These are phyloP conservation scores for Zygosaccharomyces siamensis DNA, from an alignment of 805 yeast genomes.

Conservation along the genomic window DNA sequence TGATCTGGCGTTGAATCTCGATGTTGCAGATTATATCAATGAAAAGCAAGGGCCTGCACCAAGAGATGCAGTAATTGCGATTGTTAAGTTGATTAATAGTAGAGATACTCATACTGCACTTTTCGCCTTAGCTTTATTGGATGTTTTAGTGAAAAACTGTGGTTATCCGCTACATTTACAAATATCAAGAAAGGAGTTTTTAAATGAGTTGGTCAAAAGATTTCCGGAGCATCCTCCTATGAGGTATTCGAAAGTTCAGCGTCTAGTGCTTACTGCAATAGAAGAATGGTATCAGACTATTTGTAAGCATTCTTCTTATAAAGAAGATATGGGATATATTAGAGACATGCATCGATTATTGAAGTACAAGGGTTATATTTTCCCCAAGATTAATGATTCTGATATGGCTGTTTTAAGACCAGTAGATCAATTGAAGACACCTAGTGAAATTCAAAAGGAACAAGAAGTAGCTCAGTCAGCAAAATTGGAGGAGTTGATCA, in stretches of 20 bases:
- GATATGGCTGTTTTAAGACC: slow-evolving; percentile 94
- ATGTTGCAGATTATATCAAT: slow-evolving; percentile 89
- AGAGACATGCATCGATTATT: slow-evolving; percentile 93
- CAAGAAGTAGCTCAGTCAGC: slow-evolving; percentile 92
- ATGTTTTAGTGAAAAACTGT: slow-evolving; percentile 92
- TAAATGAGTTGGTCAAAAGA: slow-evolving; percentile 85
- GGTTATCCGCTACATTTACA: slow-evolving; percentile 96
- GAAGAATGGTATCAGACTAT: slow-evolving; percentile 98
- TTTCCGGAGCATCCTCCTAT: slow-evolving; percentile 95
- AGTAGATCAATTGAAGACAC: slow-evolving; percentile 75
- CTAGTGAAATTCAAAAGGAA: slow-evolving; percentile 87
- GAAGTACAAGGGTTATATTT: slow-evolving; percentile 83
- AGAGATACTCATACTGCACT: slow-evolving; percentile 79
- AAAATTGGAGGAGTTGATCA: slow-evolving; percentile 87
- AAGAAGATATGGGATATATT: slow-evolving; percentile 86
- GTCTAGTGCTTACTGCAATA: slow-evolving; percentile 79
- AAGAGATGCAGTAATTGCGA: slow-evolving; percentile 84
- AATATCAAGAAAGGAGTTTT: slow-evolving; percentile 88
- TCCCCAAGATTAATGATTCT: slow-evolving; percentile 86
- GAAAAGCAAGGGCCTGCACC: slow-evolving; percentile 89
- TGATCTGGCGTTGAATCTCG: slow-evolving; percentile 79
- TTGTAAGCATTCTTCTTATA: slow-evolving; percentile 82
- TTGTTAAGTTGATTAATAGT: slow-evolving; percentile 76
- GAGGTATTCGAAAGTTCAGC: slow-evolving; percentile 75
- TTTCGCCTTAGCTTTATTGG: slow-evolving; percentile 77